Base-by-base conservation (phyloP, 345 rosid species). In the Eucalyptus coolabah region DNA sequence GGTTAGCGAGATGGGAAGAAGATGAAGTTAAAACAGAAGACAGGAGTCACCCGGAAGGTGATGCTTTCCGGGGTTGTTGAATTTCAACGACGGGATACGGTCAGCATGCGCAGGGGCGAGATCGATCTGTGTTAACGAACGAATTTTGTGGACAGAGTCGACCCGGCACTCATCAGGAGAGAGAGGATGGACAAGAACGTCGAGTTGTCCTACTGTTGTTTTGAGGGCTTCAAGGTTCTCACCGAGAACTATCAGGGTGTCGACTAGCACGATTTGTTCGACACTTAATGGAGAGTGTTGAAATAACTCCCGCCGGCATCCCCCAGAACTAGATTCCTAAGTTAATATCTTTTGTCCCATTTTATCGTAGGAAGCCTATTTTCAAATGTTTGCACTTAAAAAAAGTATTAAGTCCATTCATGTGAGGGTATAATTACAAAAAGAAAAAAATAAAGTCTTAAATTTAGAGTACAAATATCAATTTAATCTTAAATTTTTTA, bases 61-160 rank as follows among this genome's bases (percentile, higher is more conserved):
- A 91, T 93, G 4, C 89, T 92, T 13, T 93, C 94, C 2, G 94
- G 92, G 56, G 72, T 88, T 93, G 8, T n/a, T 92, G 91, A 93
- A 93, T 65, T 89, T 91, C 80, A 90, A 92, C 50, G 93, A 93
- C 47, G 93, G 94, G 60, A 56, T 93, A 14, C 91, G 92, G 94
- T 93, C 94, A 14, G 90, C 92, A 26, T 92, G 93, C 56, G 91
- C 90, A n/a, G 92, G 56, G 23, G 94, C 91, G 82, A 91, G 92
- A 23, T 28, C 91, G 23, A 53, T 53, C 56, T 53, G 91, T 92
- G 26, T 91, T 93, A 42, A 93, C 93, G 5, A 53, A 93, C 92
- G 16, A 93, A 93, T 81, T 67, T 87, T 82, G 87, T 92, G 49
- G 92, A 53, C 47, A 89, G 92, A 87, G 91, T 92, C 34, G 93